These are phyloP conservation scores for Dothidotthia symphoricarpi DNA, from an alignment of 2,329 filamentous ascomycete genomes.

Conservation along the genomic window DNA sequence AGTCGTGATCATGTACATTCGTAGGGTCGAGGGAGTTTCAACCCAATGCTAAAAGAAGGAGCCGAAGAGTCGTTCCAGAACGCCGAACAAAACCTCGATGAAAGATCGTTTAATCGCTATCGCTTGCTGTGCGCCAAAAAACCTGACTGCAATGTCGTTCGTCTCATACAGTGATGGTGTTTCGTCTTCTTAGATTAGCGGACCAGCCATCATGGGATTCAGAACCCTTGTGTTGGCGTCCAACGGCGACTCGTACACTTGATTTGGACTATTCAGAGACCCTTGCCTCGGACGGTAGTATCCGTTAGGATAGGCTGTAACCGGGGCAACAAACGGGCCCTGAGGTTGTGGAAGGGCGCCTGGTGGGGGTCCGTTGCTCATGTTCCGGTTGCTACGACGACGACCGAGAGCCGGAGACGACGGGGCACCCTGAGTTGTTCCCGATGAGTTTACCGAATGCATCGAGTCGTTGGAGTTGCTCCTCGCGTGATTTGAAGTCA, in stretches of 20 bases:
- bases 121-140: neutral
- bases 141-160: neutral
- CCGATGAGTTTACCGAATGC: constrained; percentile 30
- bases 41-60: constrained; percentile 7
- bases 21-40: constrained; percentile 4
- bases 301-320: constrained; percentile 26
- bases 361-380: constrained; percentile 24
- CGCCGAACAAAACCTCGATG: constrained; percentile 5
- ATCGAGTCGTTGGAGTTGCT: constrained; percentile 37
- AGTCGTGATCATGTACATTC: constrained; percentile 10
- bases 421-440: constrained; percentile 25
- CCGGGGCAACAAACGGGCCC: constrained; percentile 22
- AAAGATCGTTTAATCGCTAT: neutral
- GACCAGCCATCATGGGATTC: constrained; percentile 36
- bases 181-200: constrained; percentile 25
- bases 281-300: constrained; percentile 33
- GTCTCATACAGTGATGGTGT: neutral
- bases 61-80: constrained; percentile 1
- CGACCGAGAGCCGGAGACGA: constrained; percentile 32
- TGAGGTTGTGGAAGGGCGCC: constrained; percentile 25
- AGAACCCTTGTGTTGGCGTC: constrained; percentile 24
- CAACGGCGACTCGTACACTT: constrained; percentile 29
- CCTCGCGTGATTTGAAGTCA: constrained; percentile 24
- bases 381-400: constrained; percentile 39
- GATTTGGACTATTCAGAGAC: constrained; percentile 15